Conservation (phyloP, 2,329 filamentous ascomycete genomes). For the Aspergillus clavatus region DNA sequence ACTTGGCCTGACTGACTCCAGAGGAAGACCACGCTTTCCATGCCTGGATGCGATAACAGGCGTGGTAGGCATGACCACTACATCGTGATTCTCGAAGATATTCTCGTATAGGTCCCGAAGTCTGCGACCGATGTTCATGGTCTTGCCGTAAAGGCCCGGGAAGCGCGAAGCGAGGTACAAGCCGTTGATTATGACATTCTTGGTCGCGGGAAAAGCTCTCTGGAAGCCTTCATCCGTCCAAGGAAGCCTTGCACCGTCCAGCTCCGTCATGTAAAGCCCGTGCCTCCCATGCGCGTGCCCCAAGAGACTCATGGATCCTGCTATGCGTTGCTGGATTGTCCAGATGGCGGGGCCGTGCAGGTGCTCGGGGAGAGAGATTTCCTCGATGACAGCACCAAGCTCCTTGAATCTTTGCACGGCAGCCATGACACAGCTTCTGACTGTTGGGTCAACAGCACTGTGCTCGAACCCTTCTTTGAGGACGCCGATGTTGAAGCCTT, state of each 20-base stretch:
- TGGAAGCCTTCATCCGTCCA: constrained; percentile 48
- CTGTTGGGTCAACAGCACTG: constrained; percentile 36
- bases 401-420: constrained; percentile 41
- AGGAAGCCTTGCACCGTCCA: constrained; percentile 47
- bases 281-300: constrained; percentile 45
- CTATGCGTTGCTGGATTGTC: constrained; percentile 40
- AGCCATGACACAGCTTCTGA: constrained; percentile 39
- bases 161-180: constrained; percentile 37
- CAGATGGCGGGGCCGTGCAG: constrained; percentile 45
- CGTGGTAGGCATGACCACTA: constrained; percentile 40
- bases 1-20: constrained; percentile 28
- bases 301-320: constrained; percentile 41
- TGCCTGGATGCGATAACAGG: constrained; percentile 24
- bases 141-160: constrained; percentile 39
- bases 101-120: constrained; percentile 37
- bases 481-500: constrained; percentile 36
- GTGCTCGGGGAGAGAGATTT: constrained; percentile 50
- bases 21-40: constrained; percentile 19
- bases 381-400: constrained; percentile 48
- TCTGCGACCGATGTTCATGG: constrained; percentile 38
- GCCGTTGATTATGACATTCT: constrained; percentile 38
- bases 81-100: constrained; percentile 38
- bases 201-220: constrained; percentile 45
- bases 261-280: constrained; percentile 48
- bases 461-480: constrained; percentile 45